These are phyloP conservation scores for Gracilaria gracilis DNA, from an alignment of 23 red algal species.

Conservation along the genomic window DNA sequence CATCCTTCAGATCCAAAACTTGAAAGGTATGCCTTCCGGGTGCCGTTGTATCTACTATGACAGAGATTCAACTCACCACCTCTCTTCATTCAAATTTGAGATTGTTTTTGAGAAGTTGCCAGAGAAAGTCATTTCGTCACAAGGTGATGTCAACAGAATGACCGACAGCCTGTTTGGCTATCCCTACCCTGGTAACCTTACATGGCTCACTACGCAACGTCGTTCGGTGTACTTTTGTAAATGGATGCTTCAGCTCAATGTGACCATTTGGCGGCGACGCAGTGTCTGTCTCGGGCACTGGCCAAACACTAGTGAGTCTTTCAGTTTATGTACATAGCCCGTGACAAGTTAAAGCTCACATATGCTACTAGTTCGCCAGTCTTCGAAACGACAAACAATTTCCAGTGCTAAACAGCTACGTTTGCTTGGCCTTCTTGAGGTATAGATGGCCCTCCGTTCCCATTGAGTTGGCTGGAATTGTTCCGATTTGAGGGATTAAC, in stretches of 20 bases:
- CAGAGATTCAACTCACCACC: neutral
- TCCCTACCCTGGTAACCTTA: too few relatives aligned
- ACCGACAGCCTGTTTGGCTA: too few relatives aligned
- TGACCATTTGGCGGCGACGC: neutral
- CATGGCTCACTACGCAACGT: too few relatives aligned
- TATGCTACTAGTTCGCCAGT: neutral
- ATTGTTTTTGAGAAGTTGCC: neutral
- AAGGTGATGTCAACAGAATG: too few relatives aligned
- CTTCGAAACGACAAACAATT: neutral
- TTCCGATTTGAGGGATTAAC: neutral
- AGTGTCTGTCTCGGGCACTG: too few relatives aligned
- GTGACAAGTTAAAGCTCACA: neutral
- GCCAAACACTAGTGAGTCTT: neutral
- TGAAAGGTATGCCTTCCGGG: too few relatives aligned
- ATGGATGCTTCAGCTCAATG: neutral
- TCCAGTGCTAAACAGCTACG: neutral
- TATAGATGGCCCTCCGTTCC: neutral
- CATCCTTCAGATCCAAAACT: too few relatives aligned
- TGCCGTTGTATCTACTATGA: too few relatives aligned
- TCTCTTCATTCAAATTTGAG: neutral
- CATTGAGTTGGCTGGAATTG: neutral
- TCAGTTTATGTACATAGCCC: neutral
- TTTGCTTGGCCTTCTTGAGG: conserved; percentile 4
- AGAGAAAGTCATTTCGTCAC: too few relatives aligned
- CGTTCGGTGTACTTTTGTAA: too few relatives aligned